Evolutionary conservation across 2,329 filamentous ascomycete genomes (phyloP).

Genomic region (Arthrobotrys musiformis): DNA sequence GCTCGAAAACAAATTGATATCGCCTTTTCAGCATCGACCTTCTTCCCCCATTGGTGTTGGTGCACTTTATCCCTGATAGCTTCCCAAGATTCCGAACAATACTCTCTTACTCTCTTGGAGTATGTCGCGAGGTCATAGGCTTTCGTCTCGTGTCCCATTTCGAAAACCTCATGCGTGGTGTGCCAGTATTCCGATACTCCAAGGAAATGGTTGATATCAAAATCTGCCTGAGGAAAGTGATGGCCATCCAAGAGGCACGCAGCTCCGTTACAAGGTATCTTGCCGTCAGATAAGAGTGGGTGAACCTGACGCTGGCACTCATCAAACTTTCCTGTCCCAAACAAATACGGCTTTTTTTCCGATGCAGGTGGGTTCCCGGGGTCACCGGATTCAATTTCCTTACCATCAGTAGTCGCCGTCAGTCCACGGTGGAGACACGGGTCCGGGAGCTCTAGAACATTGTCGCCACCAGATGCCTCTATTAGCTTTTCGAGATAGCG

Average conservation of each 20-base stretch:
- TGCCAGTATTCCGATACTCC: slow-evolving; percentile 99
- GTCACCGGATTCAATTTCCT: slow-evolving; percentile 62
- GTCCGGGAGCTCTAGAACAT: slow-evolving; percentile 78
- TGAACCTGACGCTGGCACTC: slow-evolving; percentile 85
- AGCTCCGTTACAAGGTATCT: slow-evolving; percentile 80
- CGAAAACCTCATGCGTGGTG: slow-evolving; percentile 93
- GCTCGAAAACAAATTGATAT: slow-evolving; percentile 96
- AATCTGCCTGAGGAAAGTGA: slow-evolving; percentile 94
- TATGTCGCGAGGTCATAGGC: slow-evolving; percentile 92
- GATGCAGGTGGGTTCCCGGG: slow-evolving; percentile 59
- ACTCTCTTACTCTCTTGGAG: slow-evolving; percentile 82
- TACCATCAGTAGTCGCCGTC: slow-evolving; percentile 77
- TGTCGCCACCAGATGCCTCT: slow-evolving; percentile 71
- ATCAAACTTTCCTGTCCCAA: slow-evolving; percentile 87
- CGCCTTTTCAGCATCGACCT: slow-evolving; percentile 77
- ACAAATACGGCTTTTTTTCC: slow-evolving; percentile 68
- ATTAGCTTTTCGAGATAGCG: slow-evolving; percentile 83
- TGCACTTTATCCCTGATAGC: slow-evolving; percentile 75
- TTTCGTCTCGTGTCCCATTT: slow-evolving; percentile 77
- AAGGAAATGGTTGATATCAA: slow-evolving; percentile 96
- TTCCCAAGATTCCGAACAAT: slow-evolving; percentile 85
- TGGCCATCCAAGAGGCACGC: slow-evolving; percentile 91
- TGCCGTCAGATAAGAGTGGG: slow-evolving; percentile 84
- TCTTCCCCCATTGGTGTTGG: slow-evolving; percentile 77
- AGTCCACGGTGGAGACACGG: slow-evolving; percentile 87